Percentiles rank a stretch among this genome's conserved stretches.
Evolutionary conservation across 371 early-diverging fungal species (phyloP).

Genomic region (Rhizomucor miehei): DNA sequence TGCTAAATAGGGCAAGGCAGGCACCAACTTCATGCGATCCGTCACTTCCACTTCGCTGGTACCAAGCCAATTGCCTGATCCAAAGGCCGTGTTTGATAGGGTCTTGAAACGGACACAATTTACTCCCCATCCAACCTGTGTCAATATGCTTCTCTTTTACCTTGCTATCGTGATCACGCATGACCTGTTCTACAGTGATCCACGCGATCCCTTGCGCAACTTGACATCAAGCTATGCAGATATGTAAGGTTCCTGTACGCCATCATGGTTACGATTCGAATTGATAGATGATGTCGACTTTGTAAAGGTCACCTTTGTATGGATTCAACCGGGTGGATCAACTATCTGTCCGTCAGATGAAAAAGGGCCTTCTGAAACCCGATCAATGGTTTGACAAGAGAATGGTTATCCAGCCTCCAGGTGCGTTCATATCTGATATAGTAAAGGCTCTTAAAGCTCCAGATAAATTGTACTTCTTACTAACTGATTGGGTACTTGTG

Average conservation of each 20-base stretch:
- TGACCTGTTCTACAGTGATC: conserved; percentile 50
- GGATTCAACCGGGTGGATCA: conserved; percentile 40
- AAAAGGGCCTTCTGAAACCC: conserved; percentile 42
- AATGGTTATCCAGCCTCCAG: conserved; percentile 45
- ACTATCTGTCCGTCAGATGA: conserved; percentile 35
- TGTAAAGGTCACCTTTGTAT: conserved; percentile 44
- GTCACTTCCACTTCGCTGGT: conserved; percentile 21
- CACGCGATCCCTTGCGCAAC: conserved; percentile 36
- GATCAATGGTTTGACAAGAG: conserved; percentile 54
- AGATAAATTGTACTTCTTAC: too few species aligned
- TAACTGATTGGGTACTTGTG: neutral
- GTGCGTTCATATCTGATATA: conserved; percentile 8
- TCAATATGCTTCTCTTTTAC: conserved; percentile 47
- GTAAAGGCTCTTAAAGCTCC: too few species aligned
- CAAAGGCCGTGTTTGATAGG: conserved; percentile 32
- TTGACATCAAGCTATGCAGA: conserved; percentile 49
- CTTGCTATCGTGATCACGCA: conserved; percentile 53
- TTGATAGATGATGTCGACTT: too few species aligned
- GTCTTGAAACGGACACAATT: conserved; percentile 34
- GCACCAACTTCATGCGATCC: conserved; percentile 38
- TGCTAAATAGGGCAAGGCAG: conserved; percentile 33
- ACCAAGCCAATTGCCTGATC: conserved; percentile 28
- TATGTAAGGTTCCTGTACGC: conserved; percentile 20
- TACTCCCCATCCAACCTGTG: conserved; percentile 26
- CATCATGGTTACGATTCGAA: too few species aligned